Evolutionary conservation across 2,329 filamentous ascomycete genomes (phyloP).

Genomic region (Cucurbitaria berberidis): DNA sequence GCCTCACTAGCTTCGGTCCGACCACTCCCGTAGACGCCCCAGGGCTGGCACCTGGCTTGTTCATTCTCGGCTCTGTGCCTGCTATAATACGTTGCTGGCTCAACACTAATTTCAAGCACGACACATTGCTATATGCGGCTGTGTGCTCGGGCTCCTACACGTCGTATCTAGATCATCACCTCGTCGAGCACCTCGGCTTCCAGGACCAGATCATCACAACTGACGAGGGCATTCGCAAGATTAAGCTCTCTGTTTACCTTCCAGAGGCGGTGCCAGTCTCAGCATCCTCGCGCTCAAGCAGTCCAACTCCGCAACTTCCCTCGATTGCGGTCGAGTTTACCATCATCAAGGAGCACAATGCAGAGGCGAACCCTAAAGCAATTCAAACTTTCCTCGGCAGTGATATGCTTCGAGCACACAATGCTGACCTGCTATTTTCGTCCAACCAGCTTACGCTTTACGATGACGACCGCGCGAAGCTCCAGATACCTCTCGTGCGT

Average conservation of each 20-base stretch:
- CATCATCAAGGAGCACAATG: conserved; percentile 65
- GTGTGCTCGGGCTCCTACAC: conserved; percentile 90
- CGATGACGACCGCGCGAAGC: conserved; percentile 82
- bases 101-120: conserved; percentile 86
- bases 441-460: conserved; percentile 88
- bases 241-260: conserved; percentile 84
- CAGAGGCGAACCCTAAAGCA: conserved; percentile 60
- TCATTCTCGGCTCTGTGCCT: conserved; percentile 85
- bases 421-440: conserved; percentile 89
- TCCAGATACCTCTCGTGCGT: conserved; percentile 89
- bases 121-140: conserved; percentile 86
- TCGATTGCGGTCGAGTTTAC: conserved; percentile 81
- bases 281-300: conserved; percentile 73
- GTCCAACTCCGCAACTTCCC: conserved; percentile 79
- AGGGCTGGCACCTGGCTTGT: conserved; percentile 80
- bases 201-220: conserved; percentile 69
- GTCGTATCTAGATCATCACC: conserved; percentile 77
- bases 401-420: conserved; percentile 83
- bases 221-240: conserved; percentile 69
- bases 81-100: conserved; percentile 97
- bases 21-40: conserved; percentile 78
- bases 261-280: conserved; percentile 87
- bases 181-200: conserved; percentile 77
- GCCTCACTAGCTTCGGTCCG: conserved; percentile 69
- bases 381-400: conserved; percentile 91